phyloP scores from a whole-genome alignment of 805 yeast species.

The Yarrowia keelungensis region DNA sequence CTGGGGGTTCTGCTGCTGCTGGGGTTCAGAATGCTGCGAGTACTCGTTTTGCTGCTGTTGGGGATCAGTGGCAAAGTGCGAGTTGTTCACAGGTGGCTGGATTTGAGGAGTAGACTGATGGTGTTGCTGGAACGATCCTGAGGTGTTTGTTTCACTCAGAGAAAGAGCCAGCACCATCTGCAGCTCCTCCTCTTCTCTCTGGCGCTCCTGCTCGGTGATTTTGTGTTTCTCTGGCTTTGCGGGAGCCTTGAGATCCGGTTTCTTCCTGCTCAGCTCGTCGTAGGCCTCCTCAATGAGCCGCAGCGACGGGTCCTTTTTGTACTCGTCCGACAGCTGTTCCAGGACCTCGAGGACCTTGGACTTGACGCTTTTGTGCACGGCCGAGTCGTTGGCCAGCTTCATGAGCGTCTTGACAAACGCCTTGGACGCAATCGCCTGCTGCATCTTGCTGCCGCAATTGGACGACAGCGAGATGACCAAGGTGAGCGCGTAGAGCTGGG shows the following conservation, averaged over 20 bases:
- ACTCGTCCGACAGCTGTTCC: slow-evolving; percentile 67
- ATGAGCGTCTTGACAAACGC: slow-evolving; percentile 58
- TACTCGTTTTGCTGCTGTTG: not conserved
- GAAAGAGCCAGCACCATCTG: slow-evolving; percentile 78
- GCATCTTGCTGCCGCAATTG: slow-evolving; percentile 76
- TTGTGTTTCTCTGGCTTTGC: slow-evolving; percentile 64
- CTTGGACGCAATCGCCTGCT: slow-evolving; percentile 66
- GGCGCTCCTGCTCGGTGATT: slow-evolving; percentile 55
- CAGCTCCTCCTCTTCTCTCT: slow-evolving; percentile 78
- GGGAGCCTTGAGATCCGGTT: slow-evolving; percentile 56
- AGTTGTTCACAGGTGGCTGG: slow-evolving; percentile 11
- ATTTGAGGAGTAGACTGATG: slow-evolving; percentile 5
- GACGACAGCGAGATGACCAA: slow-evolving; percentile 68
- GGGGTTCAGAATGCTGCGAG: not conserved
- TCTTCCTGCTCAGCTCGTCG: slow-evolving; percentile 55
- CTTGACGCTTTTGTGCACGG: slow-evolving; percentile 73
- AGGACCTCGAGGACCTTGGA: slow-evolving; percentile 69
- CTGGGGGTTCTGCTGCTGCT: slow-evolving; percentile 23
- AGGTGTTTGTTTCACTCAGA: slow-evolving; percentile 58
- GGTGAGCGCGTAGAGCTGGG: slow-evolving; percentile 63
- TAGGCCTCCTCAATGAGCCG: slow-evolving; percentile 70
- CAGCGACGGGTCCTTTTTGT: slow-evolving; percentile 77
- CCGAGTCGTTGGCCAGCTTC: slow-evolving; percentile 59
- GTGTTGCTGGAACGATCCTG: slow-evolving; percentile 23
- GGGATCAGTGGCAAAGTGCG: slow-evolving; percentile 1